These are phyloP conservation scores for Rhizophlyctis rosea DNA, from an alignment of 192 early-diverging fungal species.

Conservation along the genomic window DNA sequence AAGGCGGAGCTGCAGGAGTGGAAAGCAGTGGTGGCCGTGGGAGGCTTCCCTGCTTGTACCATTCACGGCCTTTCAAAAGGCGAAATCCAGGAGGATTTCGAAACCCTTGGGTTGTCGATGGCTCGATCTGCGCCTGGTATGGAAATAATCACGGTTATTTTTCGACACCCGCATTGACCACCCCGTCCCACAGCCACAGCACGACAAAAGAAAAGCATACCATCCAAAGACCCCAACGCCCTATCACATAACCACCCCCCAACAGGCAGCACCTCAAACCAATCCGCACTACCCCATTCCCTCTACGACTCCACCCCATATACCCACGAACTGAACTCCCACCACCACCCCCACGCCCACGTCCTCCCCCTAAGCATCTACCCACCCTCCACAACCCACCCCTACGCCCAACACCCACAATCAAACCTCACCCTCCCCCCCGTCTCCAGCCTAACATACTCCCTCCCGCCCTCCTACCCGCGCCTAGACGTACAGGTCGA, in stretches of 20 bases:
- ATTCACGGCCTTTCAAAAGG: conserved; percentile 9
- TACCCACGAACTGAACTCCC: neutral
- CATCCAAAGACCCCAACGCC: too few species aligned
- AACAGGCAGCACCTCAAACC: neutral
- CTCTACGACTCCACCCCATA: too few species aligned
- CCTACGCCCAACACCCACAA: neutral
- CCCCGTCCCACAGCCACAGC: neutral
- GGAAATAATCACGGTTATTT: too few species aligned
- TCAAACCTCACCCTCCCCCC: neutral
- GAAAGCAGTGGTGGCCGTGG: conserved; percentile 8
- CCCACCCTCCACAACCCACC: too few species aligned
- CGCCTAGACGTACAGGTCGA: conserved; percentile 4
- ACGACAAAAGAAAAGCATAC: neutral
- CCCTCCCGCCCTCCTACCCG: neutral
- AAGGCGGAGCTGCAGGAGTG: conserved; percentile 18
- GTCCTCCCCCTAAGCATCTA: neutral
- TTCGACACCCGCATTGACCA: neutral
- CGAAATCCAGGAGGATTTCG: conserved; percentile 25
- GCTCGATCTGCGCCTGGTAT: too few species aligned
- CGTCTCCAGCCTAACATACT: neutral
- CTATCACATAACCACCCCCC: neutral
- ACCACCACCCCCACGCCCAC: neutral
- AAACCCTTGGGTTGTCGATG: conserved; percentile 12
- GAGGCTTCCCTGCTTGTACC: conserved; percentile 24
- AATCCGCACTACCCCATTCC: neutral